Evolutionary conservation across 257 asterid genomes (phyloP), one percentile per base, ranked within the genome.

Genomic region (Jasminum sambac): DNA sequence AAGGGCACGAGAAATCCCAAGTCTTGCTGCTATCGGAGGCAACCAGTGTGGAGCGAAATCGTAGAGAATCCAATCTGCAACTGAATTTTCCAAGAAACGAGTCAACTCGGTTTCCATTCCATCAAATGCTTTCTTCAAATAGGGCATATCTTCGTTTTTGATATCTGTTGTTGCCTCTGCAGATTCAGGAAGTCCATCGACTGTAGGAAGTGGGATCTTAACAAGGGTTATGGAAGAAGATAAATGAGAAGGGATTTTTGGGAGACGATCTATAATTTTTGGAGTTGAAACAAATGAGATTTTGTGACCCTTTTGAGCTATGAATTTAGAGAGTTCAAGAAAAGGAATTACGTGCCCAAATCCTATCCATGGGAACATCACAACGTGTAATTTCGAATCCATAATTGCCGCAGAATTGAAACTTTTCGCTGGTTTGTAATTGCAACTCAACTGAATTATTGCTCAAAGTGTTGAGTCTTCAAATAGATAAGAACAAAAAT

Each of bases 291-390:
- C 37, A 71, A 85, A 85, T 5, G 88, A 81, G 69, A 85, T 58
- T 44, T 42, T 72, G 76, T 85, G 95, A 37, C 89, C 91, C 64
- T 71, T 83, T 63, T 30, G 73, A 25, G 88, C 88, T 0, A 84
- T 55, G 78, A 68, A 72, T 78, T 86, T 88, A 74, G 92, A 72
- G 23, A 88, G 87, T 39, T 81, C 81, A 21, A 77, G 34, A 74
- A 0, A 84, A 9, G 92, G 95, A 6, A 81, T 74, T n/a, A 89
- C 78, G 77, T 85, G 94, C 14, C 94, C 91, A 61, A 89, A 86
- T 63, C 86, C 92, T 1, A 88, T 77, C 96, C 95, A 86, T 61
- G 95, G 92, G 70, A 81, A 80, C 88, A 88, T 67, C 0, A 63
- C 88, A 13, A 88, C 44, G 69, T 86, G 88, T 7, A 88, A 71